Base-by-base conservation (phyloP, 2,329 filamentous ascomycete genomes). In the Sporothrix schenckii region DNA sequence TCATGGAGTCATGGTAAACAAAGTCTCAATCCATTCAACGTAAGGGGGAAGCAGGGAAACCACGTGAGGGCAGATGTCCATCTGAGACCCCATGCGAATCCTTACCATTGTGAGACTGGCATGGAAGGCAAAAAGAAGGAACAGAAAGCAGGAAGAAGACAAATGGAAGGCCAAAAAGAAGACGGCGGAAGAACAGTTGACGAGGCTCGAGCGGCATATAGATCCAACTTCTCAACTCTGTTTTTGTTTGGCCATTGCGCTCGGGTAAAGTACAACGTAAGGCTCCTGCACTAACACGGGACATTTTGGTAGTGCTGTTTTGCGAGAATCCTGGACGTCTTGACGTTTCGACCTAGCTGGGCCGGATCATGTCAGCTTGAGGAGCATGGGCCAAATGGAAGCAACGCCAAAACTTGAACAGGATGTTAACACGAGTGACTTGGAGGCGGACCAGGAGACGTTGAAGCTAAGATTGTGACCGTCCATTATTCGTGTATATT, bases 41-140 rank as follows among this genome's bases (percentile, higher is more conserved):
- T 34, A 47, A 47, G 4, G 21, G 53, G 21, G 53, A 27, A n/a
- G 34, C 44, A 65, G 24, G 24, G n/a, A 63, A 44, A 41, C n/a
- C 49, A 19, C n/a, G 41, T 41, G 34, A 44, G 47, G 47, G n/a
- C n/a, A 16, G 16, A 54, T 11, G 11, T 4, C n/a, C 34, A 44
- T 13, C n/a, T 44, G 3, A 61, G 34, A n/a, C 11, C 34, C 50
- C 52, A 19, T 34, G 53, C 44, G n/a, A 39, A 60, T 68, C 66
- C 27, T 68, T 68, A 19, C 53, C 53, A 44, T 19, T 39, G 53
- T 11, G 53, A 50, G 41, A 68, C 52, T 60, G 41, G 66, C 21
- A 68, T 56, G 34, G 39, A 68, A 68, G 66, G 50, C 11, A 21
- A 63, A 63, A 50, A 61, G 19, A 34, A 56, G 53, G 24, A 30